Evolutionary conservation across 2,329 filamentous ascomycete genomes (phyloP).

Genomic region (Talaromyces amestolkiae): DNA sequence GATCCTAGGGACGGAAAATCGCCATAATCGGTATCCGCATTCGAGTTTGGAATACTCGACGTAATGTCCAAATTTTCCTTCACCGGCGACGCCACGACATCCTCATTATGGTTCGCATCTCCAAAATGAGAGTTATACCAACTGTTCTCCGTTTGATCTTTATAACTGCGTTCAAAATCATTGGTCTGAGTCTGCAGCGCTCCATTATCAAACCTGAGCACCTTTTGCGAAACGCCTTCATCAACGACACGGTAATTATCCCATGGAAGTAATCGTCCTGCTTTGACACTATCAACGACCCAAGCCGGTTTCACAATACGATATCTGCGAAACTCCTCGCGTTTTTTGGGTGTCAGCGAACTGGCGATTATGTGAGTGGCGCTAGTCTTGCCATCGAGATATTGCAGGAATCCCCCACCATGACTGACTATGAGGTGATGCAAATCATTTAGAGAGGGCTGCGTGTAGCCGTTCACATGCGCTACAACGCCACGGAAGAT

Average conservation of each 20-base stretch:
- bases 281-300: constrained; percentile 84
- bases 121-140: constrained; percentile 77
- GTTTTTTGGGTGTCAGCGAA: constrained; percentile 86
- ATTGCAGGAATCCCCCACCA: constrained; percentile 94
- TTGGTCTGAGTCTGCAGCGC: constrained; percentile 66
- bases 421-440: constrained; percentile 84
- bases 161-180: constrained; percentile 63
- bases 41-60: constrained; percentile 15
- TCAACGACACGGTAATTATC: constrained; percentile 78
- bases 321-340: constrained; percentile 80
- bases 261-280: constrained; percentile 82
- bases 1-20: constrained; percentile 37
- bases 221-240: constrained; percentile 77
- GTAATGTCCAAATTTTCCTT: neutral
- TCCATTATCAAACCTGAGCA: constrained; percentile 64
- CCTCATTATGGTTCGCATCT: constrained; percentile 26
- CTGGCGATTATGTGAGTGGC: constrained; percentile 96
- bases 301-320: constrained; percentile 92
- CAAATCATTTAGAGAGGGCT: constrained; percentile 85
- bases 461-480: constrained; percentile 93
- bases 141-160: constrained; percentile 75
- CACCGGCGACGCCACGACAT: constrained; percentile 29
- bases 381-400: constrained; percentile 88
- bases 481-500: constrained; percentile 91
- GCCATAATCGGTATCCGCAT: constrained; percentile 41